These are phyloP conservation scores for Fusarium longipes DNA, from an alignment of 2,329 filamentous ascomycete species.

Conservation along the genomic window DNA sequence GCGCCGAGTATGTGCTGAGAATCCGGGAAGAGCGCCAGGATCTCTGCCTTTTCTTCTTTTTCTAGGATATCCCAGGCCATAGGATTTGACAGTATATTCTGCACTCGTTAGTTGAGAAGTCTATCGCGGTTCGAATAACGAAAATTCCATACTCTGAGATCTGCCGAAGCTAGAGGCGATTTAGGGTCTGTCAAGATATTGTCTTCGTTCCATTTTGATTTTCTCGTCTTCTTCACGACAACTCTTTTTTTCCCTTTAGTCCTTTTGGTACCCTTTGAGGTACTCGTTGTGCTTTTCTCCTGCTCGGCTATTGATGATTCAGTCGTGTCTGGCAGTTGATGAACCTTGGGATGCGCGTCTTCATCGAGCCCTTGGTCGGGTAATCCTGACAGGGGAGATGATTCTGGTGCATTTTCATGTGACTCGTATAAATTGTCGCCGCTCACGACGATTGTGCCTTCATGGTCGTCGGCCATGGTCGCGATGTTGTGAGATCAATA, in stretches of 20 bases:
- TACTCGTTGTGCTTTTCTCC: constrained; percentile 4
- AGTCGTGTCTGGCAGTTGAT: constrained; percentile 19
- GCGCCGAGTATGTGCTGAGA: constrained; percentile 53
- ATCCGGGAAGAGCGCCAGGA: constrained; percentile 54
- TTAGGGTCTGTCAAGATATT: constrained; percentile 52
- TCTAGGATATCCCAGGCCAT: constrained; percentile 54
- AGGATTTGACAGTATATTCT: constrained; percentile 54
- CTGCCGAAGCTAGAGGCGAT: constrained; percentile 54
- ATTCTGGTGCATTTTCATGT: not conserved
- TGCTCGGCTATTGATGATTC: constrained; percentile 16
- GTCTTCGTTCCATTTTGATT: constrained; percentile 52
- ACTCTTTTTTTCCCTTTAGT: constrained; percentile 43
- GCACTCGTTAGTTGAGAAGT: not conserved
- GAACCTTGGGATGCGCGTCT: not conserved
- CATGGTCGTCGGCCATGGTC: constrained; percentile 13
- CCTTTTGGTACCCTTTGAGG: not conserved
- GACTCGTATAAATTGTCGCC: not conserved
- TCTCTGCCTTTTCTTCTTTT: constrained; percentile 50
- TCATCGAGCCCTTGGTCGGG: constrained; percentile 10
- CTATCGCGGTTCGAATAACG: not conserved
- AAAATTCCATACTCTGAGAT: constrained; percentile 50
- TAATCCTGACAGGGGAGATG: constrained; percentile 33
- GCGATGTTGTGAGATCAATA: not conserved
- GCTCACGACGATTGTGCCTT: constrained; percentile 1
- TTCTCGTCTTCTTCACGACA: constrained; percentile 44